A percentile compares a stretch with the other conserved stretches of the same genome.
Conservation (phyloP, 805 yeast species). For the Candida chauliodis region DNA sequence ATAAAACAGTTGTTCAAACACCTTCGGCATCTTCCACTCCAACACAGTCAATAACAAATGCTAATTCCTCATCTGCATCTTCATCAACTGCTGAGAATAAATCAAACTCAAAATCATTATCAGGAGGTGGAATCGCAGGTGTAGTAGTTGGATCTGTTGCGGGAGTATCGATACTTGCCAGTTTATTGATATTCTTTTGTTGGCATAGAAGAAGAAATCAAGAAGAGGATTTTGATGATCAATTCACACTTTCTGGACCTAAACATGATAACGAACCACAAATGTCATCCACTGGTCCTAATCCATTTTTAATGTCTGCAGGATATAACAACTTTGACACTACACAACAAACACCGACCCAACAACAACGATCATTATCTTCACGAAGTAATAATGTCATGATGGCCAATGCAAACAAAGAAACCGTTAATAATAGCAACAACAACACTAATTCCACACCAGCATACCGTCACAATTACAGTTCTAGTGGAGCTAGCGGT, state of each 20-base stretch:
- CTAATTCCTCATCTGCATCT: constrained; percentile 9
- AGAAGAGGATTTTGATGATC: constrained; percentile 43
- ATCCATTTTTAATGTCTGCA: constrained; percentile 18
- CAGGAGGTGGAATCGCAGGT: constrained; percentile 42
- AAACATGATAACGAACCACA: constrained; percentile 15
- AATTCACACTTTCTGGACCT: constrained; percentile 29
- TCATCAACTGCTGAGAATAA: constrained; percentile 2
- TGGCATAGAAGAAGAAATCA: constrained; percentile 34
- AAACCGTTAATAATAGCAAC: not conserved
- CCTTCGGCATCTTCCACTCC: constrained; percentile 14
- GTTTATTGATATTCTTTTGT: constrained; percentile 39
- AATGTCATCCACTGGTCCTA: constrained; percentile 14
- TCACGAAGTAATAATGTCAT: constrained; percentile 1
- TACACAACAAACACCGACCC: constrained; percentile 8
- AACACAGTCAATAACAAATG: constrained; percentile 12
- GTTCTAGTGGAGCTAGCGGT: constrained; percentile 11
- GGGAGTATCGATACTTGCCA: constrained; percentile 34
- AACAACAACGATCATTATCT: constrained; percentile 5
- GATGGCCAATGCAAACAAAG: not conserved
- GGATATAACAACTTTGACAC: constrained; percentile 13
- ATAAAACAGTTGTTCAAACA: constrained; percentile 9
- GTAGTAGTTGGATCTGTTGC: constrained; percentile 40
- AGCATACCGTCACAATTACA: constrained; percentile 8
- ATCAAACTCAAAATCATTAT: constrained; percentile 17
- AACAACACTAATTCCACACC: not conserved